These are phyloP conservation scores for Nakaseomyces uthaithaninus DNA, from an alignment of 1,139 yeast genomes.

Conservation along the genomic window DNA sequence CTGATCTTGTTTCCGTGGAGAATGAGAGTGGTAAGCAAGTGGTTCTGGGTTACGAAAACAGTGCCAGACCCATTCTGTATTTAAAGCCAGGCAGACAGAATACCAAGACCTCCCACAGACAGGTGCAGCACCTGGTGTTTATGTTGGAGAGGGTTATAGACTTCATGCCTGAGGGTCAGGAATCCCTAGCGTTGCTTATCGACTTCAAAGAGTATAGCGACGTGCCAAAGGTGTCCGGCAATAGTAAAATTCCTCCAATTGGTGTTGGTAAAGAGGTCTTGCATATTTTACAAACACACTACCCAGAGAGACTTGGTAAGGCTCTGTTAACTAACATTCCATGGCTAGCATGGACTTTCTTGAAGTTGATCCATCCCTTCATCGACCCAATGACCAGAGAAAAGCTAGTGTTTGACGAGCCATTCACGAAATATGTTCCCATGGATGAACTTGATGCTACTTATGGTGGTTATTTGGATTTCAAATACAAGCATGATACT, in stretches of 20 bases:
- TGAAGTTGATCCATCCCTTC: conserved; percentile 84
- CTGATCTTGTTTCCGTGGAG: conserved; percentile 60
- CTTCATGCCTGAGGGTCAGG: conserved; percentile 94
- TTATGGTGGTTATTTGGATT: conserved; percentile 77
- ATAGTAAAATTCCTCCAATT: conserved; percentile 71
- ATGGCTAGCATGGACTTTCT: conserved; percentile 82
- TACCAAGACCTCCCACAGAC: conserved; percentile 76
- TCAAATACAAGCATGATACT: conserved; percentile 66
- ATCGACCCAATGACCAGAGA: conserved; percentile 92
- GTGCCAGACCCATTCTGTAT: conserved; percentile 81
- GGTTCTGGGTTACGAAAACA: conserved; percentile 80
- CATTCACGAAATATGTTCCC: conserved; percentile 76
- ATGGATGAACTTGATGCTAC: conserved; percentile 70
- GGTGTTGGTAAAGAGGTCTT: conserved; percentile 67
- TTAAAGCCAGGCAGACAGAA: conserved; percentile 90
- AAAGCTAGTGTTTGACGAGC: conserved; percentile 84
- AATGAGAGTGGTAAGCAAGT: conserved; percentile 85
- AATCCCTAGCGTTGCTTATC: conserved; percentile 76
- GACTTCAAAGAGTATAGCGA: conserved; percentile 71
- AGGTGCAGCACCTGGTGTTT: conserved; percentile 86
- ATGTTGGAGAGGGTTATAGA: conserved; percentile 87
- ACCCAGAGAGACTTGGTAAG: conserved; percentile 89
- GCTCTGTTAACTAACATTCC: conserved; percentile 90
- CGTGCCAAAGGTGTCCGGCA: conserved; percentile 43
- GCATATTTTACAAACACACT: conserved; percentile 79